These are phyloP conservation scores for Colletotrichum spinosum DNA, from an alignment of 2,329 filamentous ascomycete genomes.

Conservation along the genomic window DNA sequence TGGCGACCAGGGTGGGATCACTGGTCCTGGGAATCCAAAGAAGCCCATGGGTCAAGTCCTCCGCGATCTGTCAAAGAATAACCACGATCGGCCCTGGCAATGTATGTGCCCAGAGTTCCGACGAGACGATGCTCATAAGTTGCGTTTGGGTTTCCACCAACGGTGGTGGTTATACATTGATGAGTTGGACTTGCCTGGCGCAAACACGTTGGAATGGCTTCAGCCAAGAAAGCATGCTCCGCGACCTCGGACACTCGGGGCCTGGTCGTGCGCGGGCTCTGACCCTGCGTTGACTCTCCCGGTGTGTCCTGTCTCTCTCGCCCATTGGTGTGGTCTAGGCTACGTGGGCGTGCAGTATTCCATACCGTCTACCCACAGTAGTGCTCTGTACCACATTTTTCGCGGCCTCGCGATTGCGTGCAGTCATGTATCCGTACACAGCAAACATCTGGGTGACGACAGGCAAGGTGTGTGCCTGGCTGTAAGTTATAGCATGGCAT, in stretches of 20 bases:
- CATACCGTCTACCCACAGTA: too few species aligned
- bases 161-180: too few species aligned
- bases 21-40: neutral
- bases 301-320: slow-evolving; percentile 23
- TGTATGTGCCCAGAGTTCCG: neutral
- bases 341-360: slow-evolving; percentile 6
- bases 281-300: slow-evolving; percentile 30
- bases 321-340: slow-evolving; percentile 18
- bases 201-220: slow-evolving; percentile 19
- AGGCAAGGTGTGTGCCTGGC: neutral
- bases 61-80: slow-evolving; percentile 16
- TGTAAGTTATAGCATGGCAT: neutral
- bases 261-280: slow-evolving; percentile 19
- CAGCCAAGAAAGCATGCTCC: neutral
- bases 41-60: slow-evolving; percentile 18
- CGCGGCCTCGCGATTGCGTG: too few species aligned
- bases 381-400: too few species aligned
- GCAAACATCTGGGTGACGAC: too few species aligned
- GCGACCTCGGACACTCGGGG: slow-evolving; percentile 13
- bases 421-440: too few species aligned
- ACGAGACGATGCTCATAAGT: neutral
- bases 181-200: neutral
- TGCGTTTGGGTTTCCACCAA: too few species aligned
- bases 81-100: slow-evolving; percentile 2
- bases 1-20: slow-evolving; percentile 22